These are phyloP conservation scores for Petasospora rhodanensis DNA, from an alignment of 1,139 yeast genomes.

Conservation along the genomic window DNA sequence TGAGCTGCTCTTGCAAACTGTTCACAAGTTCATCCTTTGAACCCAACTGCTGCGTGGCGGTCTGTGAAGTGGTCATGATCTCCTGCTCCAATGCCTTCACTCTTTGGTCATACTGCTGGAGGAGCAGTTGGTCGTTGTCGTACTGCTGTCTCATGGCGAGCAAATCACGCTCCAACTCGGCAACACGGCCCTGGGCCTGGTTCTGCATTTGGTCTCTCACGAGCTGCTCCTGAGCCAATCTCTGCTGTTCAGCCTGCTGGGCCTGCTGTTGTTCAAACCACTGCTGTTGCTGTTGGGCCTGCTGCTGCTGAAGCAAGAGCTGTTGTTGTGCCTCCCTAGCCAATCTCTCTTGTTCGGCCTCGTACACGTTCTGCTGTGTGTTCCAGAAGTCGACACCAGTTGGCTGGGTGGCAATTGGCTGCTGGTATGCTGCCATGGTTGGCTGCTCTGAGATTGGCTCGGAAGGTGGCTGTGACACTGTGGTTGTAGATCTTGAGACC, in stretches of 20 bases:
- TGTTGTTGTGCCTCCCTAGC: slow-evolving; percentile 47
- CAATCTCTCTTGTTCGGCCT: slow-evolving; percentile 46
- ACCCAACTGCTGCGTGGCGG: slow-evolving; percentile 70
- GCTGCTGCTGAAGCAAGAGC: slow-evolving; percentile 41
- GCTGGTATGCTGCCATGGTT: slow-evolving; percentile 36
- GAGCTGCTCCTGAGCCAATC: slow-evolving; percentile 69
- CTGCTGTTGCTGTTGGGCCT: slow-evolving; percentile 61
- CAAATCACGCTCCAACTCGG: slow-evolving; percentile 79
- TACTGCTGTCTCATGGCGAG: slow-evolving; percentile 74
- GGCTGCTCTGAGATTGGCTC: slow-evolving; percentile 44
- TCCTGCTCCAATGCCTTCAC: slow-evolving; percentile 82
- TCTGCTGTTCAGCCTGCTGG: slow-evolving; percentile 71
- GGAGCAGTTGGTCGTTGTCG: slow-evolving; percentile 78
- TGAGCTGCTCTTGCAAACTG: slow-evolving; percentile 70
- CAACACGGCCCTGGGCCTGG: slow-evolving; percentile 74
- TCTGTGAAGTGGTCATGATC: slow-evolving; percentile 53
- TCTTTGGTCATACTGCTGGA: slow-evolving; percentile 84
- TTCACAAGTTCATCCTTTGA: slow-evolving; percentile 73
- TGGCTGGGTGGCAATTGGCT: slow-evolving; percentile 27
- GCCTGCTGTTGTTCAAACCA: slow-evolving; percentile 66
- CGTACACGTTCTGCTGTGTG: slow-evolving; percentile 33
- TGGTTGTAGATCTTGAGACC: slow-evolving; percentile 40
- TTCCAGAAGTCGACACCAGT: slow-evolving; percentile 44
- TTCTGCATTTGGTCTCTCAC: slow-evolving; percentile 66
- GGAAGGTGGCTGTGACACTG: slow-evolving; percentile 37